These are phyloP conservation scores for Colletotrichum falcatum DNA, from an alignment of 2,329 filamentous ascomycete species.

Conservation along the genomic window DNA sequence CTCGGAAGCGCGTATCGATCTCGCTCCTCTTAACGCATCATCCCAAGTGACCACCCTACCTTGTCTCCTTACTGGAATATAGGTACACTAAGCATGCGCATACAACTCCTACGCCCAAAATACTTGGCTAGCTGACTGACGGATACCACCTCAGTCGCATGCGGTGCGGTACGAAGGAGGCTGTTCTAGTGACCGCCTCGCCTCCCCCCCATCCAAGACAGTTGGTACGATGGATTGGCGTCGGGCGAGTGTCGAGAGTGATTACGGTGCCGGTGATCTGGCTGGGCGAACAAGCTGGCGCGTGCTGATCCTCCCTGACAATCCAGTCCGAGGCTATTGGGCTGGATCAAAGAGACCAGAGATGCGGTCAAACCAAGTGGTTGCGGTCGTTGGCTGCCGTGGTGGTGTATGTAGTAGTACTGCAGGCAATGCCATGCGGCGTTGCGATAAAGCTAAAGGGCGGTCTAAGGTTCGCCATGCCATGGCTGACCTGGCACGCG, in stretches of 20 bases:
- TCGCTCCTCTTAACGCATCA: conserved; percentile 14
- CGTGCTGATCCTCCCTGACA: conserved; percentile 37
- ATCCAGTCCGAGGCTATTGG: conserved; percentile 38
- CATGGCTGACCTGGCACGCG: conserved; percentile 31
- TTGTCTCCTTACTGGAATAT: background rate
- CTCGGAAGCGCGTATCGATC: conserved; percentile 12
- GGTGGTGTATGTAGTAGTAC: background rate
- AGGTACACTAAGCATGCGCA: background rate
- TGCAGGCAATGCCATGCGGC: background rate
- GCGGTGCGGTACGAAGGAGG: conserved; percentile 23
- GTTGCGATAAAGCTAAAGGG: conserved; percentile 6
- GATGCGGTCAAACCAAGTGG: conserved; percentile 27
- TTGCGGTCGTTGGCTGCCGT: background rate
- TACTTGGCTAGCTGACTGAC: conserved; percentile 33
- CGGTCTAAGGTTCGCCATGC: conserved; percentile 1
- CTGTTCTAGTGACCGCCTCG: conserved; percentile 37
- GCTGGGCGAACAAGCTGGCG: conserved; percentile 21
- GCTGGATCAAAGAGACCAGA: conserved; percentile 11
- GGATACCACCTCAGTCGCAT: conserved; percentile 23
- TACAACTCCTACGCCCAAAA: conserved; percentile 9
- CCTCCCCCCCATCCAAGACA: conserved; percentile 36
- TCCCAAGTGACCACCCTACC: conserved; percentile 5
- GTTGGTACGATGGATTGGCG: conserved; percentile 19
- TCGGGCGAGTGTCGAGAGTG: background rate
- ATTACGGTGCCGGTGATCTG: conserved; percentile 7